Percentiles rank a stretch among this genome's conserved stretches.
These are phyloP conservation scores for Coleophoma eucalyptorum DNA, from an alignment of 2,329 filamentous ascomycete genomes.

Conservation along the genomic window DNA sequence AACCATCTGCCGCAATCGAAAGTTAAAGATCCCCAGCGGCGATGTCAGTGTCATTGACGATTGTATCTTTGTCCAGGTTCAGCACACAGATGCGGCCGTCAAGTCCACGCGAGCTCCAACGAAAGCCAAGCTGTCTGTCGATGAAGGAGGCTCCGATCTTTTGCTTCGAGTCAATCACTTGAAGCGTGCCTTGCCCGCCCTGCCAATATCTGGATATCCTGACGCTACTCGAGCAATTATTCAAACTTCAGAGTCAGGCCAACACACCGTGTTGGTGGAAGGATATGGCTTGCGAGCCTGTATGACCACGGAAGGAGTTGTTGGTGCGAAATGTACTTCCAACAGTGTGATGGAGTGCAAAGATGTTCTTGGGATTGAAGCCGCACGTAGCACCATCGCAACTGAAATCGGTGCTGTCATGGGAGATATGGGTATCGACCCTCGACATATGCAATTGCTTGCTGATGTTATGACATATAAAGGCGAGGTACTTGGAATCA, in stretches of 20 bases:
- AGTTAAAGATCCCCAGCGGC: constrained; percentile 68
- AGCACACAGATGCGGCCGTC: constrained; percentile 45
- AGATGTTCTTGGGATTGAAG: constrained; percentile 90
- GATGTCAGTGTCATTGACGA: constrained; percentile 61
- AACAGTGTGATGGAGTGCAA: constrained; percentile 91
- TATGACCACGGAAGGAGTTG: constrained; percentile 90
- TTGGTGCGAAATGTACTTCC: constrained; percentile 68
- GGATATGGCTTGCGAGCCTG: constrained; percentile 86
- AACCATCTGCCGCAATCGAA: constrained; percentile 77
- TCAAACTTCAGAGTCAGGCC: constrained; percentile 68
- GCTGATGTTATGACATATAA: constrained; percentile 99
- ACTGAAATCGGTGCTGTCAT: constrained; percentile 86
- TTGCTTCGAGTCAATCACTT: constrained; percentile 80
- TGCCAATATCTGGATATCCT: constrained; percentile 88
- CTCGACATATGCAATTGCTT: constrained; percentile 94
- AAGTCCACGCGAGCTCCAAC: constrained; percentile 26
- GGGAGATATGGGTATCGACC: constrained; percentile 92
- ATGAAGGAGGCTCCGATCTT: constrained; percentile 57
- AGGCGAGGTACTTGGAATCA: constrained; percentile 94
- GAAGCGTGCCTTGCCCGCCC: constrained; percentile 73
- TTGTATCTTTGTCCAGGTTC: constrained; percentile 70
- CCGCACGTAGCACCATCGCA: constrained; percentile 84
- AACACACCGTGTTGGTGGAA: constrained; percentile 78
- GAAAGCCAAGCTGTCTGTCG: constrained; percentile 26
- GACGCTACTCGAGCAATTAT: constrained; percentile 86